Percentiles rank a stretch among this genome's conserved stretches.
Evolutionary conservation across 768 basidiomycete species (phyloP).

Genomic region (Phylloporus sp.): DNA sequence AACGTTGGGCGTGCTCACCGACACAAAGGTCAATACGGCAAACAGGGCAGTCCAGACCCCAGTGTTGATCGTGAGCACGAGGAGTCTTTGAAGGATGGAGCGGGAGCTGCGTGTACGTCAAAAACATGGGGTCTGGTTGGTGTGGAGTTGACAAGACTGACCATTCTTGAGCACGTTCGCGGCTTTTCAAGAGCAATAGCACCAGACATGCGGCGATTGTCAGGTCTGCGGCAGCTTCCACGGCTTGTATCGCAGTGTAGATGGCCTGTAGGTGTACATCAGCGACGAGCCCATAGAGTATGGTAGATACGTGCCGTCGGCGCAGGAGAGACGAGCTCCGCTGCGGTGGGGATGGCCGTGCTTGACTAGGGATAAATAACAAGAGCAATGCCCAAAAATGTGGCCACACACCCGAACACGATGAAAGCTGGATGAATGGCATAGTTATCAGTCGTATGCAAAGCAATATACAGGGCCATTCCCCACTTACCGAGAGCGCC

Average conservation of each 20-base stretch:
- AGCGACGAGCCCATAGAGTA: neutral
- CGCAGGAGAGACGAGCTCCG: neutral
- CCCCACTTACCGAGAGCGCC: conserved; percentile 2
- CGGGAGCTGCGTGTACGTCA: neutral
- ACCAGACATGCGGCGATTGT: neutral
- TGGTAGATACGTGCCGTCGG: neutral
- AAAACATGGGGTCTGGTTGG: neutral
- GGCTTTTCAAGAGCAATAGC: neutral
- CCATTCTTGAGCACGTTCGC: neutral
- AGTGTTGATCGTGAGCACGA: conserved; percentile 10
- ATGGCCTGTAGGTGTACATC: neutral
- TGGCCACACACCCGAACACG: neutral
- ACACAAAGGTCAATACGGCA: neutral
- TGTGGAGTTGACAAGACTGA: neutral
- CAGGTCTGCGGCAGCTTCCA: conserved; percentile 1
- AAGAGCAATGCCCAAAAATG: neutral
- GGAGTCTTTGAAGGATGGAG: conserved; percentile 5
- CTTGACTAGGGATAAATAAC: neutral
- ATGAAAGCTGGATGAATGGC: neutral
- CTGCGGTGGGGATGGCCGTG: neutral
- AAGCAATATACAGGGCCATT: neutral
- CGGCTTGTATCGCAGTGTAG: neutral
- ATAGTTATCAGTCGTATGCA: neutral
- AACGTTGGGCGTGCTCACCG: too few species aligned
- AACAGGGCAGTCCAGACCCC: conserved; percentile 13